These are phyloP conservation scores for Kregervanrija pseudodelftensis DNA, from an alignment of 805 yeast genomes.

Conservation along the genomic window DNA sequence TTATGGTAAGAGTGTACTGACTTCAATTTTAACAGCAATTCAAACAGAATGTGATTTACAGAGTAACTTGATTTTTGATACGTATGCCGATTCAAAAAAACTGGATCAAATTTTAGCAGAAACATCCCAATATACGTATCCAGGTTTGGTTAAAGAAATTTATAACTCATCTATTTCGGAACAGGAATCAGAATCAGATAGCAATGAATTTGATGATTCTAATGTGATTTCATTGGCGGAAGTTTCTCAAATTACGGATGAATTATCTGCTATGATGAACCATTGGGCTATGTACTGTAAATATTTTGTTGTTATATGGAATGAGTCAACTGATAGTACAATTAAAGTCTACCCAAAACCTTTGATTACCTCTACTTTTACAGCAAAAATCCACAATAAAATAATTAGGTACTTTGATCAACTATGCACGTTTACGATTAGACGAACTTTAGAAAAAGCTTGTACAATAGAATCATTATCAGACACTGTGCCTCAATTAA, in stretches of 20 bases:
- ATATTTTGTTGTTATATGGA: slow-evolving; percentile 67
- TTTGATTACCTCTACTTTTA: slow-evolving; percentile 46
- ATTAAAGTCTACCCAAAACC: slow-evolving; percentile 42
- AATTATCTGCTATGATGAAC: slow-evolving; percentile 68
- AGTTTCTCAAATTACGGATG: slow-evolving; percentile 60
- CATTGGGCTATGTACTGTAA: slow-evolving; percentile 79
- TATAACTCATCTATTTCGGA: slow-evolving; percentile 23
- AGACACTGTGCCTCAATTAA: slow-evolving; percentile 33
- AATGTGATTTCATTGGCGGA: slow-evolving; percentile 45
- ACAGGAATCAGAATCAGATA: slow-evolving; percentile 21
- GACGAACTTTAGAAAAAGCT: slow-evolving; percentile 77
- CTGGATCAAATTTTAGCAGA: slow-evolving; percentile 50
- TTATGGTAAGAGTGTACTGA: slow-evolving; percentile 62
- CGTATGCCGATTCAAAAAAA: slow-evolving; percentile 68
- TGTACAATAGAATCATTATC: slow-evolving; percentile 76
- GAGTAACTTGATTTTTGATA: slow-evolving; percentile 80
- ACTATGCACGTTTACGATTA: slow-evolving; percentile 57
- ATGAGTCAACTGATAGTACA: slow-evolving; percentile 30
- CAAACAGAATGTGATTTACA: slow-evolving; percentile 92
- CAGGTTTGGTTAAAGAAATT: slow-evolving; percentile 32
- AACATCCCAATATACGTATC: slow-evolving; percentile 47
- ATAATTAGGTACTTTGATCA: slow-evolving; percentile 58
- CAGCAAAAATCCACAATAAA: slow-evolving; percentile 44
- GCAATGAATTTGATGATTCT: slow-evolving; percentile 21
- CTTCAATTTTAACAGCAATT: slow-evolving; percentile 60